Percentiles rank a stretch among this genome's conserved stretches.
These are phyloP conservation scores for Magnaporthiopsis incrustans DNA, from an alignment of 2,329 filamentous ascomycete genomes.

Conservation along the genomic window DNA sequence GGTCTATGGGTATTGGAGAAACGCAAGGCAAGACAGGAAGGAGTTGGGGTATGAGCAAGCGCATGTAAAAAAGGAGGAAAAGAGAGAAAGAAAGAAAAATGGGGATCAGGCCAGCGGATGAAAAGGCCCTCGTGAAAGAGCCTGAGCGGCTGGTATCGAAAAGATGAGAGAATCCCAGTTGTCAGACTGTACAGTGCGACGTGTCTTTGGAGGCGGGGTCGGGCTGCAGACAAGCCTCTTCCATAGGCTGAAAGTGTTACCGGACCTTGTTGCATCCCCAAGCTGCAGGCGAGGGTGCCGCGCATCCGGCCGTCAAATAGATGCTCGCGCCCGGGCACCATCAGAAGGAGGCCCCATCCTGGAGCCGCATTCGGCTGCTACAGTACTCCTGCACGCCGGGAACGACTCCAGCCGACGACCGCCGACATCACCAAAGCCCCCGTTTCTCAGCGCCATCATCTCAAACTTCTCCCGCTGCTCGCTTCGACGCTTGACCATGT, in stretches of 20 bases:
- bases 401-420: not conserved
- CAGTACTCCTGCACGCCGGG: no score
- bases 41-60: not conserved
- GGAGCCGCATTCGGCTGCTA: no score
- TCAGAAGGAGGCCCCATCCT: no score
- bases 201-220: not conserved
- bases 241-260: not conserved
- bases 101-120: not conserved
- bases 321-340: no score
- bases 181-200: not conserved
- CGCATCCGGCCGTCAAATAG: no score
- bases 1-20: not conserved
- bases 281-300: not conserved
- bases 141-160: no score
- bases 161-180: no score
- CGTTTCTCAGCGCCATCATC: no score
- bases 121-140: not conserved
- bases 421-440: not conserved
- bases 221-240: not conserved
- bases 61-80: no score
- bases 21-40: not conserved
- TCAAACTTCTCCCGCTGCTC: constrained; percentile 4
- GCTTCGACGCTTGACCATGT: constrained; percentile 17
- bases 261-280: not conserved
- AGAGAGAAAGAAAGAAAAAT: not conserved